Conservation (phyloP, 495 filamentous ascomycete species). For the Neurospora hispaniola region DNA sequence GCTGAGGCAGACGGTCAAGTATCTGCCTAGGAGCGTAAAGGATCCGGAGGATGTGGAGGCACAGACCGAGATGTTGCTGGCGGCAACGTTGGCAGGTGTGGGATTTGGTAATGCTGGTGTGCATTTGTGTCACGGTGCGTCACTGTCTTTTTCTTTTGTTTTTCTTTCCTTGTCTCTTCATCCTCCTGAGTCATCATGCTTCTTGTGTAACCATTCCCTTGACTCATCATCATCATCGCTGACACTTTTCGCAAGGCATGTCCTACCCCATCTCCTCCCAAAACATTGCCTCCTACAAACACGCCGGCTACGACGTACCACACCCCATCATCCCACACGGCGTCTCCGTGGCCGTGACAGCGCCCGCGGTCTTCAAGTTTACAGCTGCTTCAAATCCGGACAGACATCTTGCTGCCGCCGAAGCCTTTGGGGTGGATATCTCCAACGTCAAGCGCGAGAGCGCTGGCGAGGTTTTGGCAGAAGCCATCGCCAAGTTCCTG, state of each 20-base stretch:
- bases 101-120: conserved; percentile 97
- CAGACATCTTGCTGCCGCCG: conserved; percentile 78
- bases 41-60: conserved; percentile 88
- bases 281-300: conserved; percentile 73
- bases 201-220: background rate
- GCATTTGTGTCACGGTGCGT: conserved; percentile 77
- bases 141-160: background rate
- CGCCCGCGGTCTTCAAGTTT: conserved; percentile 88
- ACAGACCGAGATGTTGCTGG: conserved; percentile 88
- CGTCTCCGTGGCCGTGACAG: conserved; percentile 88
- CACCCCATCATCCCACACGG: conserved; percentile 87
- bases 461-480: conserved; percentile 76
- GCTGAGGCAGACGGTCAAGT: conserved; percentile 71
- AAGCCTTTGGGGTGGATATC: conserved; percentile 84
- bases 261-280: conserved; percentile 89
- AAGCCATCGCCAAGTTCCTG: conserved; percentile 72
- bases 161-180: background rate
- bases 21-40: conserved; percentile 72
- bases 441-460: conserved; percentile 73
- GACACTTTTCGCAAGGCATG: conserved; percentile 48
- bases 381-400: conserved; percentile 86
- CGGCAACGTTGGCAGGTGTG: conserved; percentile 86
- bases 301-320: conserved; percentile 67
- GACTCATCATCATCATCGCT: background rate
- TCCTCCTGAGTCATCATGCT: background rate